These are phyloP conservation scores for Scytalidium lignicola DNA, from an alignment of 2,329 filamentous ascomycete species.

Conservation along the genomic window DNA sequence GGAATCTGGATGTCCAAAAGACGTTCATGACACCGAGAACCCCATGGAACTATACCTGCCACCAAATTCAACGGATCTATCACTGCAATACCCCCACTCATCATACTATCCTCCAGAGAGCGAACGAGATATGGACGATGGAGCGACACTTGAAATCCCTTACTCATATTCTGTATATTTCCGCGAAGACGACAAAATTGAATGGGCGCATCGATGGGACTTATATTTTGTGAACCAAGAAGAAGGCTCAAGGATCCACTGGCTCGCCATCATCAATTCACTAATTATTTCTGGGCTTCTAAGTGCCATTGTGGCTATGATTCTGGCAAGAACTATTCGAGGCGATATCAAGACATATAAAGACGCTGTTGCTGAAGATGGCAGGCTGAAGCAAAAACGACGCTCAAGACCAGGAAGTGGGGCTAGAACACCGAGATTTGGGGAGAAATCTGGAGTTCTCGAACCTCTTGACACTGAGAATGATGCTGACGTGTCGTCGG, in stretches of 20 bases:
- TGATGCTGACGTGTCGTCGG: conserved; percentile 52
- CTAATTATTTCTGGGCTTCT: conserved; percentile 76
- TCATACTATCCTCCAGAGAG: conserved; percentile 52
- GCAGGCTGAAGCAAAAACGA: conserved; percentile 51
- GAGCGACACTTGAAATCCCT: conserved; percentile 65
- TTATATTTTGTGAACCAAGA: conserved; percentile 86
- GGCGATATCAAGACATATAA: conserved; percentile 73
- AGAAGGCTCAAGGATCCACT: conserved; percentile 76
- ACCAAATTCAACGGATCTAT: conserved; percentile 53
- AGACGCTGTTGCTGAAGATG: conserved; percentile 61
- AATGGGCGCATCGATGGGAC: conserved; percentile 84
- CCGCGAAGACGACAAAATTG: conserved; percentile 71
- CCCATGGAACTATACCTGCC: conserved; percentile 66
- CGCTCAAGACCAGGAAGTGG: conserved; percentile 35
- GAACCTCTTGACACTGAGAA: conserved; percentile 51
- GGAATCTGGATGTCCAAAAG: conserved; percentile 60
- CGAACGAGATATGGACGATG: conserved; percentile 55
- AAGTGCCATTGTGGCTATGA: conserved; percentile 74
- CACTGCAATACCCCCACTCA: conserved; percentile 48
- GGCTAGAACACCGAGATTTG: conserved; percentile 37
- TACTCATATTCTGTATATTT: conserved; percentile 92
- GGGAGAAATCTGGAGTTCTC: conserved; percentile 55
- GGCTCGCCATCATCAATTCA: conserved; percentile 84
- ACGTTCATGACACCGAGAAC: conserved; percentile 57
- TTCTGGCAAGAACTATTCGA: conserved; percentile 71